Evolutionary conservation across 169 alveolate genomes (phyloP), one percentile per base, ranked within the genome.

Genomic region (Plasmodium gallinaceum): DNA sequence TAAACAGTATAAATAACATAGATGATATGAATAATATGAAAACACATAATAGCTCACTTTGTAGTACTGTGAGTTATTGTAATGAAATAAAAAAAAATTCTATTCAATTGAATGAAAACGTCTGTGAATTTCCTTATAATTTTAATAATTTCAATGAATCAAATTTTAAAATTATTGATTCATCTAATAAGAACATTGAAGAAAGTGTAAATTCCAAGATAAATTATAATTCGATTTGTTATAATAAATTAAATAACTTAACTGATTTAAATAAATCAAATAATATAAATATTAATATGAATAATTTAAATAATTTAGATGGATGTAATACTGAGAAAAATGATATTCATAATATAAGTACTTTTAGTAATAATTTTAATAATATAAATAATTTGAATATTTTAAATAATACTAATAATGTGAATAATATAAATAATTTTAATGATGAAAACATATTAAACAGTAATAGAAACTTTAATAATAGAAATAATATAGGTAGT

Each of bases 91-190:
- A 51, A 12, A 20, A 52, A 52, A 46, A 22, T 32, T 42, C 26
- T 43, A 5, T 66, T 8, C 20, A 18, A 37, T 14, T 71, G 68
- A 71, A 71, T 51, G 48, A 52, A 58, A 48, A 48, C 22, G 5
- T 71, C 18, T 8, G 43, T 18, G 52, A 51, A 20, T 2, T 51
- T 7, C 42, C 26, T 60, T 42, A 48, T 20, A 71, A 51, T 26
- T 71, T 71, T 71, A 71, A 48, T 20, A 71, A 51, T 26, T 71
- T 71, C 48, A 71, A 51, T 20, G 83, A 71, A 24, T 32, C 57
- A 48, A 74, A 58, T 32, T 24, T 74, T 22, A 26, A 74, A 37
- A 74, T 58, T 46, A 58, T 32, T 20, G 58, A 43, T 26, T 60
- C 69, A n/a, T 20, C 61, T 26, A 26, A 37, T 24, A 74, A 60